Conservation (phyloP, 1,284 basidiomycete species). For the Phellopilus nigrolimitatus region DNA sequence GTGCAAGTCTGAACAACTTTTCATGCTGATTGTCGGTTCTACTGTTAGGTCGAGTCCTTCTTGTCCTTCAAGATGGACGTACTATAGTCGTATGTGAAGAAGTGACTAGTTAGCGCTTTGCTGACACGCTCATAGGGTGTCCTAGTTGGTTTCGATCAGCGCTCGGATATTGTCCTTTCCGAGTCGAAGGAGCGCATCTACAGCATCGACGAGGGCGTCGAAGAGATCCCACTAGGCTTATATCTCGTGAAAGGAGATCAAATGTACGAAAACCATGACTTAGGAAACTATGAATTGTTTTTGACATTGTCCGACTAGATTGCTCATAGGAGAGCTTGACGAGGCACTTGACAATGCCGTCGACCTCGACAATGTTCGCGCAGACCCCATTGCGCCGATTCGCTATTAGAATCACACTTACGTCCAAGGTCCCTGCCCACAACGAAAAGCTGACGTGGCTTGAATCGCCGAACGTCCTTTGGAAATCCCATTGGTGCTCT, state of each 20-base stretch:
- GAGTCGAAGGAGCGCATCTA: constrained; percentile 90
- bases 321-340: constrained; percentile 90
- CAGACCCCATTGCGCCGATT: constrained; percentile 82
- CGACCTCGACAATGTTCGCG: constrained; percentile 77
- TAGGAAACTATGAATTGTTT: neutral
- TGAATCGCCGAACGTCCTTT: neutral
- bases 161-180: constrained; percentile 89
- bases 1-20: neutral
- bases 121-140: constrained; percentile 54
- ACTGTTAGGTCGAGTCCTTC: constrained; percentile 69
- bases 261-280: constrained; percentile 60
- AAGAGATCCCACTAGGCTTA: constrained; percentile 92
- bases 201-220: constrained; percentile 85
- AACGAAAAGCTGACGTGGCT: too few relatives aligned
- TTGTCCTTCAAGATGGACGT: constrained; percentile 89
- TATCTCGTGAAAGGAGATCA: constrained; percentile 98
- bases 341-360: constrained; percentile 76
- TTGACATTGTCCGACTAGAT: constrained; percentile 48
- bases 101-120: constrained; percentile 13
- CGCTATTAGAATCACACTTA: constrained; percentile 46
- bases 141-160: constrained; percentile 88
- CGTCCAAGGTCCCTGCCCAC: too few relatives aligned
- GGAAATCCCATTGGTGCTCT: neutral
- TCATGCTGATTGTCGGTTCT: constrained; percentile 12
- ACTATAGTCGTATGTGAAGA: constrained; percentile 66